Evolutionary conservation across 2,329 filamentous ascomycete genomes (phyloP).

Genomic region (Colletotrichum simmondsii): DNA sequence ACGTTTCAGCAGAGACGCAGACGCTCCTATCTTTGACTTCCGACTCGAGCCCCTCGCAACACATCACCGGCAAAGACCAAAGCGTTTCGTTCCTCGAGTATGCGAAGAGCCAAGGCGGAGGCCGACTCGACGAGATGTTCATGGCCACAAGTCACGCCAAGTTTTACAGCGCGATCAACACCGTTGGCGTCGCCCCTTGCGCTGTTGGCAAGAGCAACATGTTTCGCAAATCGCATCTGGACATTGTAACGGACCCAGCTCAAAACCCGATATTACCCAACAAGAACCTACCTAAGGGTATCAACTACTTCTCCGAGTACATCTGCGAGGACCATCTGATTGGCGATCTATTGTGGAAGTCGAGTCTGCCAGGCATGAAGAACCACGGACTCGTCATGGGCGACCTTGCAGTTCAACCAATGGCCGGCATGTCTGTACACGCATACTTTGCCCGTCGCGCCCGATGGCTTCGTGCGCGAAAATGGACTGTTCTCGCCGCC

Average conservation of each 20-base stretch:
- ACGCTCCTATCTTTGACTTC: constrained; percentile 47
- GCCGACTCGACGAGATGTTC: constrained; percentile 92
- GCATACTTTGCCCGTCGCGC: constrained; percentile 85
- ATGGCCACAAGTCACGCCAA: constrained; percentile 94
- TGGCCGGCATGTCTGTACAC: constrained; percentile 80
- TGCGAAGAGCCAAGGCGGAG: constrained; percentile 68
- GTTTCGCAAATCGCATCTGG: constrained; percentile 92
- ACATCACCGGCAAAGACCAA: constrained; percentile 23
- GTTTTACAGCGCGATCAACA: constrained; percentile 98
- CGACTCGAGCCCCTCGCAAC: constrained; percentile 43
- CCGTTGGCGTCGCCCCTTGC: constrained; percentile 89
- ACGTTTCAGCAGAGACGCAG: constrained; percentile 40
- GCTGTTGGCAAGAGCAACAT: constrained; percentile 98
- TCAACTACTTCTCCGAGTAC: constrained; percentile 94
- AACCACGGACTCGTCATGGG: constrained; percentile 89
- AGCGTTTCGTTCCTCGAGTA: constrained; percentile 40
- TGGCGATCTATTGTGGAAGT: constrained; percentile 88
- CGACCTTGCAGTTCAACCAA: constrained; percentile 90
- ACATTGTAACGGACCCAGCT: constrained; percentile 71
- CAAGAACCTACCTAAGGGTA: constrained; percentile 67
- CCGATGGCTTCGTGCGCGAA: constrained; percentile 91
- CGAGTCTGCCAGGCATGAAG: constrained; percentile 69
- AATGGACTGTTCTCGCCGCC: constrained; percentile 90
- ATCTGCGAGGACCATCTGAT: constrained; percentile 99
- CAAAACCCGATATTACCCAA: constrained; percentile 56